Base-by-base conservation (phyloP, 495 filamentous ascomycete genomes). In the Daldinia caldariorum region DNA sequence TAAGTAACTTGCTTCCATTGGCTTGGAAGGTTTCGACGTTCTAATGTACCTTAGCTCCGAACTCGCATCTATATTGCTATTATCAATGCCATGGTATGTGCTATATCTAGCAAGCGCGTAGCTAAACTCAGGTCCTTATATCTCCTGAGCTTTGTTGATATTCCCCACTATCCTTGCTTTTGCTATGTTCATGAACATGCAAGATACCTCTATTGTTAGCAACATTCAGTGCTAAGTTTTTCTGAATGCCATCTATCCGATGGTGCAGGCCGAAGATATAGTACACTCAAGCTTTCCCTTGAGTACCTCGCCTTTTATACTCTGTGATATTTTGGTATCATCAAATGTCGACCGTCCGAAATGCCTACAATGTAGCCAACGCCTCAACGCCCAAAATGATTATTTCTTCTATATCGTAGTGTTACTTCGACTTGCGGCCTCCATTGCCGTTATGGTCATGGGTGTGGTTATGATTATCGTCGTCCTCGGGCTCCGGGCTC, bases 401-500 rank as follows among this genome's bases (percentile, higher is more conserved):
- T 50, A 22, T 49, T 14, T 43, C 18, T 66, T 20, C 54, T n/a
- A 13, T 16, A 39, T 54, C 26, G 20, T 53, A 73, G 69, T n/a
- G 43, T 63, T 69, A 77, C 53, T 74, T 74, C 16, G 67, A 72
- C 59, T 75, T 85, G 69, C 50, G 71, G 69, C 70, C 18, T 22
- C 58, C 63, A 43, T 76, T 63, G 7, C 69, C 65, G 43, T 69
- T 63, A 5, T 31, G 35, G 20, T 82, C 77, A 63, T 86, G 79
- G 16, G 84, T 79, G 66, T 87, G 77, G 22, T 77, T 73, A 38
- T 81, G 72, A 9, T 82, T 76, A 62, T 86, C 79, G 10, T 86
- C 79, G 22, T 85, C 82, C 67, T 91, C 89, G 16, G 88, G 86
- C 78, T 96, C 92, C 0, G 89, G 89, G 63, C 85, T 90, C 7